A percentile compares a stretch with the other conserved stretches of the same genome.
Conservation (phyloP, 345 rosid genomes). For the Rhodamnia rubescens region DNA sequence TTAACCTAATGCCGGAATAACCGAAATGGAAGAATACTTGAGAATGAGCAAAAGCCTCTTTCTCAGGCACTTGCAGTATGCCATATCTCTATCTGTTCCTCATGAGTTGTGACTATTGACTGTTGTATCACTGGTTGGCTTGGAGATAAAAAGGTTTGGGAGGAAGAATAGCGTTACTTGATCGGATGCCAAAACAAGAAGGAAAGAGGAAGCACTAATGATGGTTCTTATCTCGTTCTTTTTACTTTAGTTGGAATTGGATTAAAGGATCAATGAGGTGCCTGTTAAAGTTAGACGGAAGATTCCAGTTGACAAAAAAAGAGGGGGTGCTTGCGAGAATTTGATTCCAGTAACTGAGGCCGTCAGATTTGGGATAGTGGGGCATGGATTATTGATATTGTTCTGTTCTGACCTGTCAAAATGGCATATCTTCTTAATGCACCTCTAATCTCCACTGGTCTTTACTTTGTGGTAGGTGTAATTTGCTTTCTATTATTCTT, state of each 20-base stretch:
- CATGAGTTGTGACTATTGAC: background rate
- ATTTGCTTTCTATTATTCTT: background rate
- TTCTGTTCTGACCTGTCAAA: background rate
- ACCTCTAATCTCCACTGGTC: background rate
- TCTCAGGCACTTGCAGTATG: background rate
- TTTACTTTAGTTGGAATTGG: background rate
- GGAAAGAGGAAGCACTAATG: background rate
- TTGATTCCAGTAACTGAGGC: background rate
- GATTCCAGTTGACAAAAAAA: background rate
- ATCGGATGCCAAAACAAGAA: background rate
- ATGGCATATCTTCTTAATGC: background rate
- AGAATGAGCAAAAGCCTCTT: background rate
- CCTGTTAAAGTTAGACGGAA: background rate
- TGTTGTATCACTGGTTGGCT: background rate
- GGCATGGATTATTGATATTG: background rate
- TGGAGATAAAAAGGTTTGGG: background rate
- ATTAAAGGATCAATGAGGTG: background rate
- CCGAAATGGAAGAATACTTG: background rate
- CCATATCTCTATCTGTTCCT: background rate
- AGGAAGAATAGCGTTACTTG: background rate
- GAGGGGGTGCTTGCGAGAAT: background rate
- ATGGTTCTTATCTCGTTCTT: background rate
- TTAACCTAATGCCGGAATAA: background rate
- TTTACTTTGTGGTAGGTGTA: background rate
- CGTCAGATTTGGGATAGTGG: background rate